phyloP scores from a whole-genome alignment of 1,139 yeast species.

The Pneumocystis oryctolagi region DNA sequence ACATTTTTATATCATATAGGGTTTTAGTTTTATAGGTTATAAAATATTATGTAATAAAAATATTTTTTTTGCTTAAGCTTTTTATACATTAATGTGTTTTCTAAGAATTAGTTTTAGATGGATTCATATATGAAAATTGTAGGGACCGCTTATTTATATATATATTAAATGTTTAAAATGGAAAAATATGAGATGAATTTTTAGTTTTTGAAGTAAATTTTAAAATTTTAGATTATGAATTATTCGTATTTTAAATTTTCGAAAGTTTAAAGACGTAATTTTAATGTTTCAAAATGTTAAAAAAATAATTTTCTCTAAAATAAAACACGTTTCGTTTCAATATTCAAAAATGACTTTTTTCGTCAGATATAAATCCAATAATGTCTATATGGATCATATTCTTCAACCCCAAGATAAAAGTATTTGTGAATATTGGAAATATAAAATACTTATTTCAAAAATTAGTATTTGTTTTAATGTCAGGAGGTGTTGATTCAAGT shows the following conservation, averaged over 20 bases:
- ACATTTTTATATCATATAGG: not conserved
- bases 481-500: constrained; percentile 93
- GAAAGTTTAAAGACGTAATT: not conserved
- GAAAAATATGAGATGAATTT: not conserved
- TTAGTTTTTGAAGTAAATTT: too few species aligned
- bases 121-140: too few species aligned
- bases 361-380: not conserved
- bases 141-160: not conserved
- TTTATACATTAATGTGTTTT: not conserved
- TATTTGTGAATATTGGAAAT: not conserved
- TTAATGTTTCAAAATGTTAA: not conserved
- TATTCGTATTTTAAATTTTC: not conserved
- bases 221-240: too few species aligned
- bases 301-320: not conserved
- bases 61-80: not conserved
- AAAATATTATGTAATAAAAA: not conserved
- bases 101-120: not conserved
- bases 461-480: constrained; percentile 65
- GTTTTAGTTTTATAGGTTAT: not conserved
- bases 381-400: not conserved
- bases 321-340: not conserved
- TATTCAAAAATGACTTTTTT: not conserved
- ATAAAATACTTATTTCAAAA: not conserved
- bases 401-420: not conserved
- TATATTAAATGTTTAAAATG: not conserved